Evolutionary conservation across 192 early-diverging fungal species (phyloP), one percentile per base, ranked within the genome.

Genomic region (Gonapodya prolifera): DNA sequence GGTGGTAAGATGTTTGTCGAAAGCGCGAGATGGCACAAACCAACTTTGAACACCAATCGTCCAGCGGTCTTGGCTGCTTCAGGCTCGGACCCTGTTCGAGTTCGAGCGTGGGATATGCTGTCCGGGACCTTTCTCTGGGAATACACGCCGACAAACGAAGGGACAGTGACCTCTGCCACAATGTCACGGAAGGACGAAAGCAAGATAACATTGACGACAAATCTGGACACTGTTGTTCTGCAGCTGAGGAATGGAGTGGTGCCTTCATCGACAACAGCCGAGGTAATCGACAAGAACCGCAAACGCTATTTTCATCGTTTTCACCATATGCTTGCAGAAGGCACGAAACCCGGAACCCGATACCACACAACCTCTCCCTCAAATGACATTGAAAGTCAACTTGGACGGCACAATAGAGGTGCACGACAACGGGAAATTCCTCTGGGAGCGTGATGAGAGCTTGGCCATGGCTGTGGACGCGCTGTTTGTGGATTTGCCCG

Each of bases 391-490:
- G 91, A 90, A 30, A 91, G 82, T 23, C 86, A 83, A 74, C 84
- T 80, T 80, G 81, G 83, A 75, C 91, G 83, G 83, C 80, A 83
- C 79, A 79, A 77, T 80, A 70, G 33, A 69, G 78, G 79, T 78
- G 69, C 81, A 80, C 35, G 78, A 75, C n/a, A 75, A 36, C 17
- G 79, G 32, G 1, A 75, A 78, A 18, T 33, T 78, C n/a, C 23
- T 88, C 29, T 98, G 97, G 97, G 84, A 87, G n/a, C 89, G 94
- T 35, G 91, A 96, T 70, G 97, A 98, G 82, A 88, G 92, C 28
- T 83, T 97, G 76, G 87, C 94, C 0, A 85, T 93, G 71, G 83
- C 86, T 1, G 81, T 81, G 0, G 89, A 89, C 33, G 87, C 91
- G 45, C 90, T 83, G 75, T 94, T 95, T 81, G 80, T 98, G 69